Percentiles rank a stretch among this genome's conserved stretches.
phyloP scores from a whole-genome alignment of 768 basidiomycete genomes.

The Guyanaporus albipodus region DNA sequence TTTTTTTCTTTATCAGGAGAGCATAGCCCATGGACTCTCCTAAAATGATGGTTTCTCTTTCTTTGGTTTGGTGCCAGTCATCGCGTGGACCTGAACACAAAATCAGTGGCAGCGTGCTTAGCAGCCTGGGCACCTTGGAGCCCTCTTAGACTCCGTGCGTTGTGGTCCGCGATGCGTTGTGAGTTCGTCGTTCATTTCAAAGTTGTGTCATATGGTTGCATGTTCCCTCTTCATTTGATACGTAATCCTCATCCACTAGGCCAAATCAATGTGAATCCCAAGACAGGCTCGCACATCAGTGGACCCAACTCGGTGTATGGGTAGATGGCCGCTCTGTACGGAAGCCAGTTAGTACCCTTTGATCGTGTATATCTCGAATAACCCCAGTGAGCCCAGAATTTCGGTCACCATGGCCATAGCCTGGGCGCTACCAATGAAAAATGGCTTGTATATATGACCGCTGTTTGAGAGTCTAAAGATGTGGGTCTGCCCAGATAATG shows the following conservation, averaged over 20 bases:
- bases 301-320: conserved; percentile 85
- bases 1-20: conserved; percentile 47
- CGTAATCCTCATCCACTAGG: conserved; percentile 71
- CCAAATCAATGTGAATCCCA: conserved; percentile 92
- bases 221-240: conserved; percentile 48
- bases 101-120: conserved; percentile 36
- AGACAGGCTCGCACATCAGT: conserved; percentile 98
- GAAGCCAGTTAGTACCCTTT: conserved; percentile 53
- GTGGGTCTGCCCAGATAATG: too few species aligned
- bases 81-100: conserved; percentile 35
- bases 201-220: conserved; percentile 42
- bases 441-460: too few species aligned
- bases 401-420: too few species aligned
- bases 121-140: conserved; percentile 42
- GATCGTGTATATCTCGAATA: conserved; percentile 96
- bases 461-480: too few species aligned
- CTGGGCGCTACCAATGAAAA: too few species aligned
- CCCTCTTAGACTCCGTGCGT: conserved; percentile 49
- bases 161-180: conserved; percentile 34
- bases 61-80: neutral
- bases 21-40: conserved; percentile 50
- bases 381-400: conserved; percentile 94
- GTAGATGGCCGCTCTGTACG: conserved; percentile 85
- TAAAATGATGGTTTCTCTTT: conserved; percentile 36
- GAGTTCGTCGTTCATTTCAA: conserved; percentile 32